A percentile compares a stretch with the other conserved stretches of the same genome.
Evolutionary conservation across 208 protist species (phyloP).

Genomic region (Paratrypanosoma confusum): DNA sequence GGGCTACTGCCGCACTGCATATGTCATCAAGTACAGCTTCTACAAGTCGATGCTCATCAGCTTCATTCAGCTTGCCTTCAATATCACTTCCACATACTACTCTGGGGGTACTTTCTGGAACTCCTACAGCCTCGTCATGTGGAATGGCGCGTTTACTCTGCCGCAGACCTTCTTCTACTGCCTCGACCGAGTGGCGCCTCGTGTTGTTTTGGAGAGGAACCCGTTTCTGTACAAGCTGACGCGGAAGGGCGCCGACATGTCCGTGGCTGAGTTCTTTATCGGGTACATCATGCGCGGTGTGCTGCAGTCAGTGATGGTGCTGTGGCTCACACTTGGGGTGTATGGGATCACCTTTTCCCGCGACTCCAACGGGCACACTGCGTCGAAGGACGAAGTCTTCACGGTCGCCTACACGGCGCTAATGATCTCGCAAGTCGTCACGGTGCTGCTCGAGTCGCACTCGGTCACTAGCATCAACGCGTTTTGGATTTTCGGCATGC

Average conservation of each 20-base stretch:
- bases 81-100: conserved; percentile 40
- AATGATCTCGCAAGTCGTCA: conserved; percentile 78
- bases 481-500: conserved; percentile 57
- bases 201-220: conserved; percentile 51
- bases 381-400: conserved; percentile 61
- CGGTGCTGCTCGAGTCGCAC: conserved; percentile 78
- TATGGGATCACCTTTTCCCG: conserved; percentile 31
- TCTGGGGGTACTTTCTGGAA: conserved; percentile 88
- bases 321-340: conserved; percentile 35
- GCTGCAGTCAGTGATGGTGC: conserved; percentile 52
- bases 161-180: conserved; percentile 83
- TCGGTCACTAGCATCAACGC: conserved; percentile 62
- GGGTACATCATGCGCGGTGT: conserved; percentile 59
- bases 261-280: conserved; percentile 48
- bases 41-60: conserved; percentile 95
- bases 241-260: conserved; percentile 36
- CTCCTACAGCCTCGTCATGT: conserved; percentile 76
- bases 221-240: conserved; percentile 73
- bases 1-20: conserved; percentile 83
- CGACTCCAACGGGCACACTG: conserved; percentile 15
- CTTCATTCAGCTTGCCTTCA: conserved; percentile 89
- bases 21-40: conserved; percentile 96
- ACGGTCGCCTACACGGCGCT: conserved; percentile 78
- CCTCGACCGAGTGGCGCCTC: conserved; percentile 75
- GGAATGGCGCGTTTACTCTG: conserved; percentile 88